Evolutionary conservation across 345 rosid species (phyloP), one percentile per base, ranked within the genome.

Genomic region (Durio zibethinus): DNA sequence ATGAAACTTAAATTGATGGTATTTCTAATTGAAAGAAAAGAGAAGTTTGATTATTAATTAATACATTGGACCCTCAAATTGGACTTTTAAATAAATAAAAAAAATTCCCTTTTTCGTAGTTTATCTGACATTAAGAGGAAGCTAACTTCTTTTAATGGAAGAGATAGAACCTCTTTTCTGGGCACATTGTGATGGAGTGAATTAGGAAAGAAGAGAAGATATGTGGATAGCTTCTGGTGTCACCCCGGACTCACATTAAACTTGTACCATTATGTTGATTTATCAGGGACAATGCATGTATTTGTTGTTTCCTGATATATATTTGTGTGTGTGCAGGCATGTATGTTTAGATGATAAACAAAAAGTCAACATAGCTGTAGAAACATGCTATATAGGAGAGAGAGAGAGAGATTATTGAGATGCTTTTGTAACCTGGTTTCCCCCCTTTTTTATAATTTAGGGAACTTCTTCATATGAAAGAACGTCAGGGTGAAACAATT

Each of bases 391-490:
- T 53, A 8, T 20, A 23, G 1, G n/a, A 54, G 75, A 29, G 62
- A 53, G 63, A 35, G 48, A 53, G 43, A 70, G 25, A 9, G 16
- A 3, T 66, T 66, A 42, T 16, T 43, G 21, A 31, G 15, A 38
- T 42, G 27, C 53, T 54, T 54, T 25, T 52, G 4, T 65, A 35
- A 25, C n/a, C 52, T 47, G 8, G 16, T 20, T 21, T 15, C 12
- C 2, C 25, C 54, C 23, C 5, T 12, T 75, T 10, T 59, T 35
- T 9, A 18, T 57, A 47, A 23, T 40, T 52, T 53, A 89, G 93
- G 84, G 89, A 87, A 52, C 86, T 81, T 25, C 93, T 91, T 79
- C 93, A 84, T 50, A 87, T 83, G 0, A 83, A 73, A 43, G 75
- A 31, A 45, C 84, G 95, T 71, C 87, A 79, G 84, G 84, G 82